Base-by-base conservation (phyloP, 2,329 filamentous ascomycete species). In the Alternaria novae-zelandiae region DNA sequence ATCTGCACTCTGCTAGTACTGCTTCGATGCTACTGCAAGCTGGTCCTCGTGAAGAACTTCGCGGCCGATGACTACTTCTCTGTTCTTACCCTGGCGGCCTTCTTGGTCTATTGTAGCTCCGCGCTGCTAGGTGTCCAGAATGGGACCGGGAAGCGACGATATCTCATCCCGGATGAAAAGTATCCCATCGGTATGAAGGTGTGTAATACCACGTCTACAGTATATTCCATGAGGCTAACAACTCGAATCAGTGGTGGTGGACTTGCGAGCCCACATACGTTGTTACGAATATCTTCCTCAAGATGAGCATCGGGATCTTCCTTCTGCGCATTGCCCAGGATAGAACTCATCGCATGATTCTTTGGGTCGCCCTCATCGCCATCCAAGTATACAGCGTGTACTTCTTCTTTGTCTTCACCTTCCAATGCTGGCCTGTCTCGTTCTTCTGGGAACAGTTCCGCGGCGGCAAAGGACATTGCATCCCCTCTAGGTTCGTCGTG, bases 11-110 rank as follows among this genome's bases (percentile, higher is more conserved):
- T 69, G 20, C 46, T 67, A 15, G 67, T 69, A 21, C 44, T 63
- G 36, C 67, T 69, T 49, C 65, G 67, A 50, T 64, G 59, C 43
- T 69, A 69, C 41, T 65, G 62, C 67, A 69, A 69, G 49, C 11
- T 69, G 13, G 50, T 69, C 20, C 45, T 69, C 30, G 67, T 69
- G 41, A 69, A 69, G 60, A 64, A 61, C 30, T 65, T 69, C 53
- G 47, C 62, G 12, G 65, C 62, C 44, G 67, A 69, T 61, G 65
- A 69, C 58, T 67, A 65, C 55, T 64, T 67, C 20, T 67, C 67
- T 49, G 57, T 69, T 9, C 56, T 69, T 55, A 65, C 67, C 6
- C 63, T 69, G n/a, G 61, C 59, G 49, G 58, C 62, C 9, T 69
- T 69, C 53, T 57, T 69, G 25, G 54, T 67, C 44, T 69, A 58